Evolutionary conservation across 306 rosid species (phyloP).

Genomic region (Vachellia collinsii): DNA sequence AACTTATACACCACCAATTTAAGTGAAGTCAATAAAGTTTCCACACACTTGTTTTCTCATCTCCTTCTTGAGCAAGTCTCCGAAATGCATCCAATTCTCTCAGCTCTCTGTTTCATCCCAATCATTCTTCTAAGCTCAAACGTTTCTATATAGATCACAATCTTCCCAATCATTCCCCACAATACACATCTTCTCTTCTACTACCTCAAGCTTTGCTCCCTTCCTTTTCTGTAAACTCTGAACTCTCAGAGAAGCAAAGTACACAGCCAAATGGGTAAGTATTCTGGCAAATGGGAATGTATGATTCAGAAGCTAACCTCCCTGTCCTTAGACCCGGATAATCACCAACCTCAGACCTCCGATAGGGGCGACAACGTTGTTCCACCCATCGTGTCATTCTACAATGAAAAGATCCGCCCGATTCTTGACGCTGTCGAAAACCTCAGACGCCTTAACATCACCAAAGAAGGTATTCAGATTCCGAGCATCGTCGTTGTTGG

Average conservation of each 20-base stretch:
- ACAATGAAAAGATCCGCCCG: constrained; percentile 41
- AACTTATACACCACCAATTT: neutral
- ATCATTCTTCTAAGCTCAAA: too few relatives aligned
- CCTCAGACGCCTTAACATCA: constrained; percentile 45
- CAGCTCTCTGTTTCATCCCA: too few relatives aligned
- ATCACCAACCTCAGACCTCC: neutral
- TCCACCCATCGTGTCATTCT: constrained; percentile 38
- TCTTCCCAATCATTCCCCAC: neutral
- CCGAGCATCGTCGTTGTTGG: constrained; percentile 68
- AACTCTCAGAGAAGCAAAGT: too few relatives aligned
- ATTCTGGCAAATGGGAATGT: neutral
- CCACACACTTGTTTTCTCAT: neutral
- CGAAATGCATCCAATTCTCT: neutral
- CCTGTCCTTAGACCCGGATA: neutral
- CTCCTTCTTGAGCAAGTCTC: neutral
- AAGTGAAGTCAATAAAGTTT: neutral
- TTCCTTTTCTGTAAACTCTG: neutral
- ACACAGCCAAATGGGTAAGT: neutral
- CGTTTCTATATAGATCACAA: neutral
- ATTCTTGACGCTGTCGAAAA: constrained; percentile 47
- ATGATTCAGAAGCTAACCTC: neutral
- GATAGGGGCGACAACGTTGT: neutral
- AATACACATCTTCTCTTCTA: neutral
- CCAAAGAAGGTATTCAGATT: constrained; percentile 59
- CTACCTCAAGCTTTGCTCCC: too few relatives aligned